Evolutionary conservation across 1,284 basidiomycete species (phyloP).

Genomic region (Heimioporus punctisporus): DNA sequence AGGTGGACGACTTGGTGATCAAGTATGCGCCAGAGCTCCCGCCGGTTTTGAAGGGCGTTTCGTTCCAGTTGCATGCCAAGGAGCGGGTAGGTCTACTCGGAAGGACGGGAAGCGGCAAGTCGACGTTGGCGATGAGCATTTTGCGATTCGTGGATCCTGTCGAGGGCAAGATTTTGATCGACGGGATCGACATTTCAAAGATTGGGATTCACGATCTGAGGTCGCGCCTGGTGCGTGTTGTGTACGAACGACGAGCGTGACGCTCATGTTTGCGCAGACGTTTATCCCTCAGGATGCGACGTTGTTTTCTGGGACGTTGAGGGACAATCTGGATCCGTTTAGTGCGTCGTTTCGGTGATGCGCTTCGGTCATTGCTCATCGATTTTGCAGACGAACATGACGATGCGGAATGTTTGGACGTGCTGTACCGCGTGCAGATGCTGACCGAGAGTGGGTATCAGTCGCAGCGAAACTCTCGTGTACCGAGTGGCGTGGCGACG

Average conservation of each 20-base stretch:
- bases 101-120: slow-evolving; percentile 79
- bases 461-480: slow-evolving; percentile 42
- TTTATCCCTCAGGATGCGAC: slow-evolving; percentile 87
- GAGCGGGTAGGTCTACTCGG: slow-evolving; percentile 78
- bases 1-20: slow-evolving; percentile 75
- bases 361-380: not conserved
- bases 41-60: slow-evolving; percentile 77
- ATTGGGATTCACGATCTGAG: slow-evolving; percentile 90
- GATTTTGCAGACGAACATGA: slow-evolving; percentile 64
- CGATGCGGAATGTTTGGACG: slow-evolving; percentile 77
- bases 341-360: no score
- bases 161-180: slow-evolving; percentile 79
- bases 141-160: slow-evolving; percentile 90
- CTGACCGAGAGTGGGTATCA: slow-evolving; percentile 46
- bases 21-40: slow-evolving; percentile 88
- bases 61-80: slow-evolving; percentile 61
- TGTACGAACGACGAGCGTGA: slow-evolving; percentile 3
- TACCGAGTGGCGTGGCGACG: slow-evolving; percentile 19
- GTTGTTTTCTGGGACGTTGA: slow-evolving; percentile 85
- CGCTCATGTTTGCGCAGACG: slow-evolving; percentile 47
- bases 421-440: slow-evolving; percentile 48
- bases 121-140: slow-evolving; percentile 84
- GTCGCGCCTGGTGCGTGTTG: slow-evolving; percentile 59
- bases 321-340: slow-evolving; percentile 91
- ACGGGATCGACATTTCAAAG: slow-evolving; percentile 87